Evolutionary conservation across 805 yeast species (phyloP), one percentile per base, ranked within the genome.

Genomic region (Candida coquimbonensis): DNA sequence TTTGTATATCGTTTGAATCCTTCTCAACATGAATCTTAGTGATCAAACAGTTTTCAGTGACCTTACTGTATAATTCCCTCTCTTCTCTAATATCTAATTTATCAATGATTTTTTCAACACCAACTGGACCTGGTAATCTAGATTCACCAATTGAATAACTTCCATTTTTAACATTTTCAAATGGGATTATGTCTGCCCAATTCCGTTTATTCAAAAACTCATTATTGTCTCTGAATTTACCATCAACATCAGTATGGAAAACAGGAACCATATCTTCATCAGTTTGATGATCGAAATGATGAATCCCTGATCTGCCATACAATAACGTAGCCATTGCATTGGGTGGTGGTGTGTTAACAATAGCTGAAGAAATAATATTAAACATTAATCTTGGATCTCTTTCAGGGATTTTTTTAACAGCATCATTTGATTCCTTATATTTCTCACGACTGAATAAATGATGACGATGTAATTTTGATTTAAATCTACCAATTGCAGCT

Each of bases 291-390:
- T 77, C 84, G 53, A 81, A 83, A 50, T 75, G 81, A 63, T 90
- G 97, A 21, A 77, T 67, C 9, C 53, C 54, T 13, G 86, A 73
- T 54, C 96, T 71, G 54, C 73, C 78, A 62, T 84, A 74, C 53
- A 91, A 67, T 51, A 91, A 68, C 7, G 68, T 66, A 0, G 95
- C 93, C 84, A 91, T 85, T 7, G 82, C 81, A 59, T 80, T 78
- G 2, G 97, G 96, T 2, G 98, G 98, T 12, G 99, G 96, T 0
- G 93, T 80, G 62, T 91, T 91, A 27, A 84, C 80, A 47, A 91
- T 88, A 3, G 98, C 98, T 16, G 96, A 87, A 8, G 93, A 81
- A 39, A 88, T 83, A 38, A 93, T 78, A 60, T 91, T 91, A 63
- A 87, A 75, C 61, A 90, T 82, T 52, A 86, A 72, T 48, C 90